Evolutionary conservation across 306 rosid species (phyloP).

Genomic region (Prunus mongolica): DNA sequence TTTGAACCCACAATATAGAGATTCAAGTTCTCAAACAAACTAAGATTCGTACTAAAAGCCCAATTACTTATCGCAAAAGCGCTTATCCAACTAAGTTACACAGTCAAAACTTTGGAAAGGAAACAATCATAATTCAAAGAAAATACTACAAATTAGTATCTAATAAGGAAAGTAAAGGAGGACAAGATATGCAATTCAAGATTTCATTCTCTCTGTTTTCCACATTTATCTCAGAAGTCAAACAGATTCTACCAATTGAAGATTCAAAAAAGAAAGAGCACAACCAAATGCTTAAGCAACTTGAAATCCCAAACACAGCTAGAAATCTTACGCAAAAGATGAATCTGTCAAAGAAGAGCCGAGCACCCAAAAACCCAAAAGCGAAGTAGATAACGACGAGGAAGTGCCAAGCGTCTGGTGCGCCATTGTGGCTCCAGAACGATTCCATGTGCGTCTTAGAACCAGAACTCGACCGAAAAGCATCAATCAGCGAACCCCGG

Average conservation of each 20-base stretch:
- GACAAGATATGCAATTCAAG: background rate
- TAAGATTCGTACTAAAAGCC: background rate
- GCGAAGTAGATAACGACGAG: constrained; percentile 60
- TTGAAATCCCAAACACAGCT: background rate
- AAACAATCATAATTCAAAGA: background rate
- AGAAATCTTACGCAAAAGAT: constrained; percentile 64
- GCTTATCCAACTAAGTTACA: background rate
- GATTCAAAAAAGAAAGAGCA: background rate
- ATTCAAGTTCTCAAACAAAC: background rate
- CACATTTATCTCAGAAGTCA: background rate
- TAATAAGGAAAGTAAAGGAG: background rate
- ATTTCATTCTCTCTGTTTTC: background rate
- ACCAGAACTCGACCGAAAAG: constrained; percentile 27
- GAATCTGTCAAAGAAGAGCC: constrained; percentile 68
- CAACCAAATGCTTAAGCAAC: background rate
- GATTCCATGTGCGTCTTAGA: constrained; percentile 46
- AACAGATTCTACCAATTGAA: background rate
- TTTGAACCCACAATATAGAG: no score
- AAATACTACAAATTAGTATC: background rate
- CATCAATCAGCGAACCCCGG: constrained; percentile 19
- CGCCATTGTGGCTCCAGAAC: constrained; percentile 37
- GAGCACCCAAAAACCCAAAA: constrained; percentile 38
- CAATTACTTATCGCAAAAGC: background rate
- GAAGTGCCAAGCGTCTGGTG: constrained; percentile 53
- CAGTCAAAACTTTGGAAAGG: background rate